Percentiles rank a stretch among this genome's conserved stretches.
Evolutionary conservation across 768 basidiomycete genomes (phyloP).

Genomic region (Hygrocybe punicea): DNA sequence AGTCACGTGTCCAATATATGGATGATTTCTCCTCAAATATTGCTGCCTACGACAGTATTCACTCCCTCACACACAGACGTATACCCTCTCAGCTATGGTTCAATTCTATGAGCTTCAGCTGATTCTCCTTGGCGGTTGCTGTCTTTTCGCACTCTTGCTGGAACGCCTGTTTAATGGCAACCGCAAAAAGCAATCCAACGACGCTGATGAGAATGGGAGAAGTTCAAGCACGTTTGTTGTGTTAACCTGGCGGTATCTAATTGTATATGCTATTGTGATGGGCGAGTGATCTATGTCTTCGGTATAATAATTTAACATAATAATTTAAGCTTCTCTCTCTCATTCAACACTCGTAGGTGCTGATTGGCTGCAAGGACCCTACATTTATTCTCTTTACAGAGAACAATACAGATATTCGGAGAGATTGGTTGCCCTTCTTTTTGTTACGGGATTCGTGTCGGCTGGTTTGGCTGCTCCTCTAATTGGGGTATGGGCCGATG

Average conservation of each 20-base stretch:
- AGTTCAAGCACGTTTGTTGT: constrained; percentile 23
- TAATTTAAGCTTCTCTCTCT: background rate
- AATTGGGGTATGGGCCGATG: constrained; percentile 75
- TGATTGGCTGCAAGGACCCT: constrained; percentile 80
- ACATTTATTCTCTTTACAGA: constrained; percentile 69
- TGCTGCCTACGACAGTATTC: too few species aligned
- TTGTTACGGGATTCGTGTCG: constrained; percentile 73
- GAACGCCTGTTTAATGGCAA: constrained; percentile 30
- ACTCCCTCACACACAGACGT: too few species aligned
- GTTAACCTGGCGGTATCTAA: constrained; percentile 51
- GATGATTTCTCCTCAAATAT: too few species aligned
- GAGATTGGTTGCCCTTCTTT: constrained; percentile 62
- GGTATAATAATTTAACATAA: background rate
- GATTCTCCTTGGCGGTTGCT: constrained; percentile 33
- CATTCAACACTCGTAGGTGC: constrained; percentile 44
- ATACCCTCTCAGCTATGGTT: too few species aligned
- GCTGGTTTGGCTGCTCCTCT: constrained; percentile 68
- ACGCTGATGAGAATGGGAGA: constrained; percentile 10
- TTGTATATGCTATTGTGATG: constrained; percentile 73
- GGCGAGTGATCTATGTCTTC: constrained; percentile 37
- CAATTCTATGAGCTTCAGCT: constrained; percentile 44
- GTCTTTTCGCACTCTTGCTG: constrained; percentile 34
- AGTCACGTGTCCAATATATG: too few species aligned
- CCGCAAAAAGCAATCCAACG: constrained; percentile 10
- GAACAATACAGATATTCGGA: constrained; percentile 66